Base-by-base conservation (phyloP, 2,329 filamentous ascomycete species). In the Fusarium sp. region DNA sequence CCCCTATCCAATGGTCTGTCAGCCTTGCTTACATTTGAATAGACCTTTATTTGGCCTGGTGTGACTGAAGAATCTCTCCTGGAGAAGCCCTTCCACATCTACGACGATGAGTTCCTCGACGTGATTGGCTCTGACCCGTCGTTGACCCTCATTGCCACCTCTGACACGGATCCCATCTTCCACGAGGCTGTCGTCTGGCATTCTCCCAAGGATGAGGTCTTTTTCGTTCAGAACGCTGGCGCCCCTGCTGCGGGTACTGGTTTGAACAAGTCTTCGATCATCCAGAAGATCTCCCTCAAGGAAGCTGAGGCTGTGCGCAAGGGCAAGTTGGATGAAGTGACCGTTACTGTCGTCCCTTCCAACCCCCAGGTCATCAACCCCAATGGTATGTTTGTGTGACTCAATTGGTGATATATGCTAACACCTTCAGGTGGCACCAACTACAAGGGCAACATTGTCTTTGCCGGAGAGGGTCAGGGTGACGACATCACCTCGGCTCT, bases 181-280 rank as follows among this genome's bases (percentile, higher is more conserved):
- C 89, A 90, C 65, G 89, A 91, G 73, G 88, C 88, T 8, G 86
- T 88, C 7, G 84, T 88, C 0, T 90, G 87, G 87, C 85, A 84
- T 27, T 79, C 77, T 16, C 83, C 83, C 0, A 88, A 85, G 0
- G 85, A 89, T 25, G 87, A 89, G 68, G 81, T 89, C 45, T 89
- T 89, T 73, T 90, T 90, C 45, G 87, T 85, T 1, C 87, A 89
- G 67, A 88, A 87, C 48, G 87, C 88, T 0, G 88, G 88, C 0
- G 81, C 83, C 0, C 73, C 70, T 0, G 85, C 81, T 10, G 84
- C 87, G 4, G 88, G 88, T 2, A 89, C 88, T 0, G 84, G 87
- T 0, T 77, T 89, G 2, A 83, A 85, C 62, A 89, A 88, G 76
- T 89, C 87, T 0, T 83, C 84, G 30, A 83, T 88, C 35, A 83